Conservation (phyloP, 129 eudicot species). For the Sambucus nigra region DNA sequence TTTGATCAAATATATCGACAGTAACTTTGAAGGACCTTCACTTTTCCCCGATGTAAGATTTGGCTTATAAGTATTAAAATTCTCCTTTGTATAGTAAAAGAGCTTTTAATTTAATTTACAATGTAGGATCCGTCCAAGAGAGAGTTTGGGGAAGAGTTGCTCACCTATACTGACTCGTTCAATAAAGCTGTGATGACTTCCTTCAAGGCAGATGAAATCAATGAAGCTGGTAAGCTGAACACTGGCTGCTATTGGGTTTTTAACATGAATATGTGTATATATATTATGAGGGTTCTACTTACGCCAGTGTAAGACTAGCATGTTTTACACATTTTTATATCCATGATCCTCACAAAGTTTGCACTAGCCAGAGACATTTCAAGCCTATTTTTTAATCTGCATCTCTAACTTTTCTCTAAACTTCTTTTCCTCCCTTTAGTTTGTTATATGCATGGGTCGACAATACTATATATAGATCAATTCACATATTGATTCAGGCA, state of each 20-base stretch:
- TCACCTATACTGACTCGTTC: slow-evolving; percentile 37
- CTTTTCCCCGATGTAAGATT: slow-evolving; percentile 45
- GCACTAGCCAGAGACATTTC: no score
- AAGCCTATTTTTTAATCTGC: no score
- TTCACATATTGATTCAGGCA: no score
- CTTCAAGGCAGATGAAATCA: slow-evolving; percentile 34
- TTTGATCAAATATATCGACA: slow-evolving; percentile 60
- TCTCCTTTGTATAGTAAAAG: neutral
- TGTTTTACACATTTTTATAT: no score
- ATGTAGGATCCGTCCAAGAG: slow-evolving; percentile 38
- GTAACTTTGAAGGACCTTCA: slow-evolving; percentile 74
- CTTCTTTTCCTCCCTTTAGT: no score
- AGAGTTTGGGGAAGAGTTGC: slow-evolving; percentile 59
- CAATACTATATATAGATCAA: no score
- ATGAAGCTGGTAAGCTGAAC: slow-evolving; percentile 43
- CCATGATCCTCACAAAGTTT: no score
- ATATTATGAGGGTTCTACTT: neutral
- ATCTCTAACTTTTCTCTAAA: no score
- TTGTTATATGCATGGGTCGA: no score
- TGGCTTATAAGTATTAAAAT: neutral
- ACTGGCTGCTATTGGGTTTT: neutral
- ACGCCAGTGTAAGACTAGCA: no score
- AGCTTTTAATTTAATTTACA: neutral
- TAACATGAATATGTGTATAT: no score
- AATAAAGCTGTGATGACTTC: slow-evolving; percentile 43